Evolutionary conservation across 805 yeast species (phyloP), one percentile per base, ranked within the genome.

Genomic region (Candida boleticola): DNA sequence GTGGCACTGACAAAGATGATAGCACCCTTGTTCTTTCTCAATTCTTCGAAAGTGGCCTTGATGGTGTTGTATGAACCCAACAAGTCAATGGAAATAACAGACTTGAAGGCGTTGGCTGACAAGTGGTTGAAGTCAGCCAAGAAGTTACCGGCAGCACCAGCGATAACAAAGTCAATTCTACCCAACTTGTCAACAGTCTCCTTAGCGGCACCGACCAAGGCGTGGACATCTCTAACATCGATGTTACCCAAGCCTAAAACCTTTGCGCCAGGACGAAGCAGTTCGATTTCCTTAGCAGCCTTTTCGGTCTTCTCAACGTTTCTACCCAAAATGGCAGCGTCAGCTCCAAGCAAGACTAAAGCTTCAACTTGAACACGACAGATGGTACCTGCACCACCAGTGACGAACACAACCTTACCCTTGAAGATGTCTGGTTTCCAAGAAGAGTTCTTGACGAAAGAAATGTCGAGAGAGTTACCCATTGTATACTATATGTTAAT

Each of bases 311-410:
- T 85, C 34, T 71, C 77, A 23, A 57, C 66, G 53, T 83, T 83
- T 57, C 97, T 77, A 2, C 98, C 97, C 22, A 92, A 61, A 34
- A 92, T 84, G 4, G 86, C 86, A 13, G 95, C 96, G 55, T 87
- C 73, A 41, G 96, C 93, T 4, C 98, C 98, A 9, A 92, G 67
- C 14, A 79, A 64, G 2, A 89, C 84, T 64, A 92, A 49, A 0
- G 96, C 96, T 59, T 87, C 95, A 0, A 85, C 79, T 61, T 90
- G 97, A 4, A 85, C 92, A 37, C 93, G 71, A 62, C 97, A 90
- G 42, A 92, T 90, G n/a, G 96, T 81, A 10, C 97, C 97, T 2
- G 97, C 93, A 11, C 97, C 97, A 4, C 98, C 98, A 1, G 98
- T 92, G 40, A 89, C 87, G 51, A 90, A 85, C 4, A 81, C 93